These are phyloP conservation scores for Claviceps sp. DNA, from an alignment of 2,329 filamentous ascomycete genomes.

Conservation along the genomic window DNA sequence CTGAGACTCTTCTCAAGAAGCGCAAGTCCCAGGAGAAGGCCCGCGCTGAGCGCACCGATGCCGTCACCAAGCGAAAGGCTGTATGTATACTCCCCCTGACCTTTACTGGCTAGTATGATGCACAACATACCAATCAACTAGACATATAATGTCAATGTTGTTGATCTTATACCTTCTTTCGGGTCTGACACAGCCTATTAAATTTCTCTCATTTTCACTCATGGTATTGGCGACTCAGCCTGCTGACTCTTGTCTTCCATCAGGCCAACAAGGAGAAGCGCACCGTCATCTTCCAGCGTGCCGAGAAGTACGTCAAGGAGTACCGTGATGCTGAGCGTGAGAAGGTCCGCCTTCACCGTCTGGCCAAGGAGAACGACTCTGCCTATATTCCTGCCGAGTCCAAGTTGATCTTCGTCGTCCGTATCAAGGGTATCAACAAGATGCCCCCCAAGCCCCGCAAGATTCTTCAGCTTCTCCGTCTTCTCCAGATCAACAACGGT, in stretches of 20 bases:
- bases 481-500: slow-evolving; percentile 99
- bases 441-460: slow-evolving; percentile 99
- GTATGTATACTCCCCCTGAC: slow-evolving; percentile 46
- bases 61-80: slow-evolving; percentile 77
- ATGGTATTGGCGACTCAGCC: slow-evolving; percentile 19
- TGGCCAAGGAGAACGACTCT: slow-evolving; percentile 82
- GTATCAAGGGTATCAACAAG: slow-evolving; percentile 99
- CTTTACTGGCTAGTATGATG: slow-evolving; percentile 54
- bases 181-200: slow-evolving; percentile 62
- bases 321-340: slow-evolving; percentile 97
- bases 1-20: slow-evolving; percentile 99
- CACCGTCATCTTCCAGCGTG: slow-evolving; percentile 97
- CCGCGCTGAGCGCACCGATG: slow-evolving; percentile 72
- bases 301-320: slow-evolving; percentile 99
- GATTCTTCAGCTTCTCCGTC: slow-evolving; percentile 97
- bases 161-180: slow-evolving; percentile 98
- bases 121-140: slow-evolving; percentile 85
- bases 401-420: slow-evolving; percentile 94
- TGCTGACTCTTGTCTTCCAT: slow-evolving; percentile 26
- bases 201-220: slow-evolving; percentile 7
- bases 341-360: slow-evolving; percentile 84
- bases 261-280: slow-evolving; percentile 99
- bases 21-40: slow-evolving; percentile 99
- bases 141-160: slow-evolving; percentile 74
- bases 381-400: slow-evolving; percentile 91